phyloP scores from a whole-genome alignment of 495 filamentous ascomycete species.

The Xylaria nigripes region DNA sequence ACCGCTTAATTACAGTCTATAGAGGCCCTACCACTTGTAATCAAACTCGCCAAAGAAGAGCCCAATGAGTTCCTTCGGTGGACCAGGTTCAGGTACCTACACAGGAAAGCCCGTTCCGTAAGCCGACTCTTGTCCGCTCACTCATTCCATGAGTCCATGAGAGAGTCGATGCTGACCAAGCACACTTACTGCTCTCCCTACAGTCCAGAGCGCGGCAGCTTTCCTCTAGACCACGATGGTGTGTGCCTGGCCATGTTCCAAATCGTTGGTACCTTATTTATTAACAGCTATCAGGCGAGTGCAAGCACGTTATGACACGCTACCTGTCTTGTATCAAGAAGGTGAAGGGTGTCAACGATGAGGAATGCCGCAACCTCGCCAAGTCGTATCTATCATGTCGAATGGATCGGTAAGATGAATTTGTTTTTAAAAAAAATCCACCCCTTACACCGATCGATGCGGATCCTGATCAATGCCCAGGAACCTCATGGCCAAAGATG shows the following conservation, averaged over 20 bases:
- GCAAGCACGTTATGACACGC: conserved; percentile 72
- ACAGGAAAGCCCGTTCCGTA: conserved; percentile 70
- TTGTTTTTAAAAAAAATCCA: neutral
- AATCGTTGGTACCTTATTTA: neutral
- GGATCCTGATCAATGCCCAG: conserved; percentile 34
- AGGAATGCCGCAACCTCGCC: conserved; percentile 73
- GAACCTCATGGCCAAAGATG: conserved; percentile 91
- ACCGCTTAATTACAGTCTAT: neutral
- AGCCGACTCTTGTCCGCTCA: conserved; percentile 27
- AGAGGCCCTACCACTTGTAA: neutral
- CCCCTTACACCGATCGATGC: neutral
- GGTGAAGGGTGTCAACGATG: conserved; percentile 72
- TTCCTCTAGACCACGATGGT: conserved; percentile 95
- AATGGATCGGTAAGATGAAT: conserved; percentile 75
- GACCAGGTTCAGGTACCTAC: conserved; percentile 62
- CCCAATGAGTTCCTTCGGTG: conserved; percentile 60
- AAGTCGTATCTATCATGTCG: conserved; percentile 84
- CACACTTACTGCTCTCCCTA: neutral
- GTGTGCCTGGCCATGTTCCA: conserved; percentile 12
- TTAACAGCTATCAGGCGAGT: conserved; percentile 58
- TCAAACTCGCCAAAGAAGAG: neutral
- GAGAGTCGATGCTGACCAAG: conserved; percentile 3
- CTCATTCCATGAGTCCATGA: neutral
- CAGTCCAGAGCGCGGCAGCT: conserved; percentile 85
- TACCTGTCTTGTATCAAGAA: conserved; percentile 83